Evolutionary conservation across 257 asterid species (phyloP), one percentile per base, ranked within the genome.

Genomic region (Nicotiana otophora): DNA sequence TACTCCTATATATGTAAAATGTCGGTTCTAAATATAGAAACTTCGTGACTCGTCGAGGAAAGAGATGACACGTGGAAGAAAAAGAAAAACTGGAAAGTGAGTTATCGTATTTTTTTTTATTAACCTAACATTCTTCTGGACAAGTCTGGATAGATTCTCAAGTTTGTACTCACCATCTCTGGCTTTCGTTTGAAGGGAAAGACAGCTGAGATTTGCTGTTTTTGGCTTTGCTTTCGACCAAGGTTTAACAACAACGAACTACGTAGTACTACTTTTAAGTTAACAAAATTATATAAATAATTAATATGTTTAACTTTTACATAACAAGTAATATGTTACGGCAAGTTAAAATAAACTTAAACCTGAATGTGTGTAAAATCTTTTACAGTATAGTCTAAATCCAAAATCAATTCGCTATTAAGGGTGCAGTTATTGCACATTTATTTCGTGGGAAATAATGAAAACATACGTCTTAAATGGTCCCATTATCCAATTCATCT

Each of bases 41-140:
- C 80, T 74, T 74, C 63, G 46, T 15, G 63, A 75, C 46, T 75
- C 31, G 16, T 51, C 26, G 36, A 48, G 42, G 55, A 26, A 48
- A 51, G 42, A 23, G 46, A 72, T 72, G 39, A 51, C 80, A 74
- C 80, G 80, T 74, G 80, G 80, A 74, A 15, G 8, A 55, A 11
- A 74, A 23, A 42, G 33, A 15, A 39, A 33, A 34, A 68, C 0
- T 63, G 5, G 72, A 30, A 65, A 65, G 48, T 69, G 57, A 5
- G 33, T 48, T 72, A 12, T 12, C 2, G 2, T 30, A 0, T 31
- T 64, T 1, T 64, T 33, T 26, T 4, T 4, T 63, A 64, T 5
- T 28, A 30, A 30, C 16, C 1, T 28, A 74, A 74, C 9, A 48
- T 48, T 48, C 46, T 51, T 51, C 80, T 75, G 63, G 80, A 75